These are phyloP conservation scores for Colletotrichum sp. DNA, from an alignment of 2,329 filamentous ascomycete species.

Conservation along the genomic window DNA sequence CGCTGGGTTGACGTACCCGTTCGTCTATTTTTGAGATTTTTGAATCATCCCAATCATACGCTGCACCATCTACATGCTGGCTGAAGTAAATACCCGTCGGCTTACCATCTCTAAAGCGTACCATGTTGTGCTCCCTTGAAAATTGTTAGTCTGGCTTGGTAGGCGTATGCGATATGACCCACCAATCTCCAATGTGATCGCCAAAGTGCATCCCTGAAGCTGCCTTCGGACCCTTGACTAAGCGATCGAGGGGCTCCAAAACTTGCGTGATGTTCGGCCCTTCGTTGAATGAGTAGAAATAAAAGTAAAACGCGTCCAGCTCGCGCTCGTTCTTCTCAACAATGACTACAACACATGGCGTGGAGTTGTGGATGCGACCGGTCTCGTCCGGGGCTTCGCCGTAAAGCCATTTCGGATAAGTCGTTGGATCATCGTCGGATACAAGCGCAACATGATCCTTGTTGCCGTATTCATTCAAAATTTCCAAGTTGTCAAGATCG, in stretches of 20 bases:
- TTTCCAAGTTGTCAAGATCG: constrained; percentile 30
- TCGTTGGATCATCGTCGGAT: constrained; percentile 31
- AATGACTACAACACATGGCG: constrained; percentile 34
- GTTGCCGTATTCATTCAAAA: constrained; percentile 26
- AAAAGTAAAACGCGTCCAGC: constrained; percentile 38
- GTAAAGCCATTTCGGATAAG: constrained; percentile 30
- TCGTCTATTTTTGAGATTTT: constrained; percentile 26
- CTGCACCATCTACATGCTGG: constrained; percentile 29
- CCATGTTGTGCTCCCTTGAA: constrained; percentile 36
- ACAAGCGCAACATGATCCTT: constrained; percentile 27
- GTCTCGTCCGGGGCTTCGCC: constrained; percentile 28
- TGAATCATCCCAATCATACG: constrained; percentile 32
- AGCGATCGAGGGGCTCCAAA: constrained; percentile 29
- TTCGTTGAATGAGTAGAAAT: constrained; percentile 38
- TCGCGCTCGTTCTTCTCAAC: constrained; percentile 30
- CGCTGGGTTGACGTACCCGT: constrained; percentile 25
- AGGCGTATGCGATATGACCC: neutral
- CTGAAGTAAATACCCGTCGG: constrained; percentile 33
- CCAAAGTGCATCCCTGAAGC: constrained; percentile 31
- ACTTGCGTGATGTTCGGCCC: constrained; percentile 37
- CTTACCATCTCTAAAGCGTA: constrained; percentile 32
- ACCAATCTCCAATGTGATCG: constrained; percentile 33
- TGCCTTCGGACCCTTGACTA: constrained; percentile 22
- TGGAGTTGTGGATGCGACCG: constrained; percentile 27
- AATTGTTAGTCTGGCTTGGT: neutral